phyloP scores from a whole-genome alignment of 2,329 filamentous ascomycete genomes.

The Tolypocladium nubicola region DNA sequence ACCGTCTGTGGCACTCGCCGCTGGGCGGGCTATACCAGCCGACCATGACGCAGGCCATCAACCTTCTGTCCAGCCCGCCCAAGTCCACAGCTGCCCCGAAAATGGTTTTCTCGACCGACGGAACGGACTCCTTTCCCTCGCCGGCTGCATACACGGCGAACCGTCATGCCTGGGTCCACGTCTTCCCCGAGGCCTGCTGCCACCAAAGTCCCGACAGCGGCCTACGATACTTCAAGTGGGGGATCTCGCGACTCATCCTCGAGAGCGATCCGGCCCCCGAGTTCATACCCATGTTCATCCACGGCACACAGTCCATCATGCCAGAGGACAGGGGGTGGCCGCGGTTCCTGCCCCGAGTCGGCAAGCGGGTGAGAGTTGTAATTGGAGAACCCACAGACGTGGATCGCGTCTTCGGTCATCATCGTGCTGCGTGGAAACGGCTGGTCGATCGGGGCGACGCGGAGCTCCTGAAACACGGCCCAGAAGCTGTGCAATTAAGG shows the following conservation, averaged over 20 bases:
- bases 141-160: conserved; percentile 63
- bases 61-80: conserved; percentile 55
- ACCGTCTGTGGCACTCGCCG: conserved; percentile 67
- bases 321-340: conserved; percentile 71
- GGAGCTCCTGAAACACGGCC: conserved; percentile 27
- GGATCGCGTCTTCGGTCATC: conserved; percentile 65
- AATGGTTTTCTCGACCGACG: conserved; percentile 54
- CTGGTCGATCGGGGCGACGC: conserved; percentile 44
- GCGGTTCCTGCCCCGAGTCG: conserved; percentile 66
- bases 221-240: conserved; percentile 98
- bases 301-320: conserved; percentile 84
- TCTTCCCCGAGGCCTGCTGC: conserved; percentile 91
- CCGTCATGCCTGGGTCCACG: conserved; percentile 77
- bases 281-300: conserved; percentile 87
- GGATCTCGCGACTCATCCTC: conserved; percentile 79
- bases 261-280: conserved; percentile 82
- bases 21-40: conserved; percentile 84
- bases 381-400: conserved; percentile 72
- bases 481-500: conserved; percentile 59
- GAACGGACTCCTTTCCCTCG: conserved; percentile 53
- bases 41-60: conserved; percentile 75
- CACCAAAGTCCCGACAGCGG: conserved; percentile 72
- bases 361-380: conserved; percentile 59
- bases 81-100: conserved; percentile 38
- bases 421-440: conserved; percentile 63